These are phyloP conservation scores for Skeletonema costatum DNA, from an alignment of 108 stramenopile species.

Conservation along the genomic window DNA sequence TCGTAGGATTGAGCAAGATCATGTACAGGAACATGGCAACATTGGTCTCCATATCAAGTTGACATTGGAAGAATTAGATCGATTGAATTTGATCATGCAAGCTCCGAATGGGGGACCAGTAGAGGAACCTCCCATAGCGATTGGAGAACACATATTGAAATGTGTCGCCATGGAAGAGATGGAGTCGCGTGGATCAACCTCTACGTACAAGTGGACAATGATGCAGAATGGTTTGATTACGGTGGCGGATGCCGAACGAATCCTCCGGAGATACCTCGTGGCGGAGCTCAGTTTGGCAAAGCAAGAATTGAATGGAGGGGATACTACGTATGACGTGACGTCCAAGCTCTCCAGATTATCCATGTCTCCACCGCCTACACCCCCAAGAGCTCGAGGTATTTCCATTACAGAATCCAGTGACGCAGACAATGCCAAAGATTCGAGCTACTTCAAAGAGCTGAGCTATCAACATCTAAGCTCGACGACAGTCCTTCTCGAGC, in stretches of 20 bases:
- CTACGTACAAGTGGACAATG: conserved; percentile 25
- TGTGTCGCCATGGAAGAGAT: conserved; percentile 53
- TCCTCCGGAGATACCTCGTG: conserved; percentile 74
- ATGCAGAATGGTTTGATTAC: conserved; percentile 66
- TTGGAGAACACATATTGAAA: conserved; percentile 76
- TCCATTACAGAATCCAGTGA: conserved; percentile 22
- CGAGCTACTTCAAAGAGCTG: conserved; percentile 74
- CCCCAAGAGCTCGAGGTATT: conserved; percentile 34
- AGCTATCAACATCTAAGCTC: conserved; percentile 71
- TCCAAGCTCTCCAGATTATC: conserved; percentile 58
- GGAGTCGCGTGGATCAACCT: conserved; percentile 22
- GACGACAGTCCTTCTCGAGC: conserved; percentile 80
- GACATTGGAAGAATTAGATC: conserved; percentile 82
- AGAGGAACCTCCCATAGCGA: conserved; percentile 79
- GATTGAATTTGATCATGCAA: conserved; percentile 76
- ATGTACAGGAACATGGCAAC: conserved; percentile 79
- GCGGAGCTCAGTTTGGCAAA: conserved; percentile 63
- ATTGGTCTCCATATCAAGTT: conserved; percentile 71
- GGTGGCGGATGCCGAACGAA: conserved; percentile 80
- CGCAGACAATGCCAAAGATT: conserved; percentile 27
- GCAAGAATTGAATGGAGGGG: conserved; percentile 54
- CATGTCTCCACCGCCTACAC: conserved; percentile 37
- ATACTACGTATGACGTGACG: conserved; percentile 48
- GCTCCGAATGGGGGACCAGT: conserved; percentile 80
- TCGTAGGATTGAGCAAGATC: conserved; percentile 51